Conservation (phyloP, 495 filamentous ascomycete genomes). For the Rhypophila decipiens region DNA sequence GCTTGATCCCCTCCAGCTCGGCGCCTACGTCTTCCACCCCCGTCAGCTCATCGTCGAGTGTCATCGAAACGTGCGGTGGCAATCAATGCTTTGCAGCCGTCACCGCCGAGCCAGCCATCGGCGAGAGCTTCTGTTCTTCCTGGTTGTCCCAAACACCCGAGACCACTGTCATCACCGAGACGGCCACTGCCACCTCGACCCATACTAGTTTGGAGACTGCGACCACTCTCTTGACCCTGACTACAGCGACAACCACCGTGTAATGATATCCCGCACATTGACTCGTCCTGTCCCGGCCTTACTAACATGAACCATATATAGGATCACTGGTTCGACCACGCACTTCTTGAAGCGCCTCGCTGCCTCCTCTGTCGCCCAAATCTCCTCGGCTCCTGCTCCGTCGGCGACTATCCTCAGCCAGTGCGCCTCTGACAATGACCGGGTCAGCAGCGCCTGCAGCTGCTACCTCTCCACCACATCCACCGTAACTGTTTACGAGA, state of each 20-base stretch:
- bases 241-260: slow-evolving; percentile 9
- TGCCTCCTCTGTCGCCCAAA: not conserved
- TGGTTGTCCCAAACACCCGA: slow-evolving; percentile 11
- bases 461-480: slow-evolving; percentile 13
- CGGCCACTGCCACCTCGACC: slow-evolving; percentile 8
- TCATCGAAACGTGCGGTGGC: no score
- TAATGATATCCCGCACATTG: slow-evolving; percentile 1
- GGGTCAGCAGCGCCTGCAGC: slow-evolving; percentile 20
- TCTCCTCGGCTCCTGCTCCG: slow-evolving; percentile 1
- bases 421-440: slow-evolving; percentile 5
- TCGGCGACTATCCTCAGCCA: slow-evolving; percentile 7
- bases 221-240: slow-evolving; percentile 6
- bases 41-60: no score
- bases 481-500: slow-evolving; percentile 11
- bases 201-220: slow-evolving; percentile 8
- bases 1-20: no score
- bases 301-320: not conserved
- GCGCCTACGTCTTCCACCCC: no score
- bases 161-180: slow-evolving; percentile 16
- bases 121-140: slow-evolving; percentile 17
- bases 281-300: not conserved
- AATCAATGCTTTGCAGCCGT: slow-evolving; percentile 7
- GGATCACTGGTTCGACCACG: slow-evolving; percentile 3
- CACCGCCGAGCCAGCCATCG: slow-evolving; percentile 2
- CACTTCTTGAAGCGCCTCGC: slow-evolving; percentile 8